Evolutionary conservation across 176 grass and related monocot species (phyloP), one percentile per base, ranked within the genome.

Genomic region (Oryza nivara): DNA sequence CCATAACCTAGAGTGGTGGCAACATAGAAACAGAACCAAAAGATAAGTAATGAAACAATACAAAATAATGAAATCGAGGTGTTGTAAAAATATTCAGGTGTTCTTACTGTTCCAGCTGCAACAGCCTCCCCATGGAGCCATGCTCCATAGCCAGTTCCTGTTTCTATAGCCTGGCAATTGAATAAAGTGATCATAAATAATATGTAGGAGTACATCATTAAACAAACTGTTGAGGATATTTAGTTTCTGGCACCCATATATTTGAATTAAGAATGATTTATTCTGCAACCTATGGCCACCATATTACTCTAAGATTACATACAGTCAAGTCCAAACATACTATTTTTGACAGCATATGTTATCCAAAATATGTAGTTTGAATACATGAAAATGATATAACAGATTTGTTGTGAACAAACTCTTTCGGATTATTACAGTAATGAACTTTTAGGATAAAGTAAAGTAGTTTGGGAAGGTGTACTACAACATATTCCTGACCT

Each of bases 111-210:
- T 84, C 96, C 96, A 89, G 93, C 93, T 44, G 93, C 91, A 75
- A 99, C 84, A 76, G 91, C 93, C 65, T 99, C 96, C 73, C 96
- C 96, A 30, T 99, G 96, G 78, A 99, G 75, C 96, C 96, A 99
- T 68, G 86, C 69, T 76, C 96, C 96, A 85, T 99, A 99, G 44
- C 96, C 93, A 43, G 68, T 63, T 22, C 88, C 89, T 66, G 96
- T 99, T 89, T 99, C 96, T 35, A 99, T 99, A 41, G 96, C 93
- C 93, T 96, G 87, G 56, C 49, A 87, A 83, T 80, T 22, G 38
- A 88, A 76, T 48, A 3, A 15, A 78, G 46, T 11, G 7, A 82
- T 83, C 61, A 79, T 40, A 75, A n/a, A 72, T 51, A 32, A 64
- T 43, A 54, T 9, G 36, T 67, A 41, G 7, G 40, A 41, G 40